phyloP scores from a whole-genome alignment of 164 flowering plant genomes.

The Cinnamomum micranthum region DNA sequence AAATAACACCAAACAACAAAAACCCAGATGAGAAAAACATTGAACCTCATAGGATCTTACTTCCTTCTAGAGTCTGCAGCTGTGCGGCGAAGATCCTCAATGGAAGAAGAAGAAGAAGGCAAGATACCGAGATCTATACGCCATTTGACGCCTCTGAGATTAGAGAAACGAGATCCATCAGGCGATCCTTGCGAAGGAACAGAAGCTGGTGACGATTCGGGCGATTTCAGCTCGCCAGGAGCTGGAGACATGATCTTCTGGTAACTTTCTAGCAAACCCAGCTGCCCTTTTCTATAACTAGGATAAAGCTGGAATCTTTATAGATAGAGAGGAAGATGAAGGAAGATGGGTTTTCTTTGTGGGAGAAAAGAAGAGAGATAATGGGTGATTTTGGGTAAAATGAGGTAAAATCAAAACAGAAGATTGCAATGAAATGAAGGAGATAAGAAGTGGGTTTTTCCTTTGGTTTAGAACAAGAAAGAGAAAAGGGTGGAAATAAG shows the following conservation, averaged over 20 bases:
- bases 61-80: slow-evolving; percentile 83
- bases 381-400: too few species aligned
- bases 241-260: slow-evolving; percentile 14
- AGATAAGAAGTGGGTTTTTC: too few species aligned
- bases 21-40: background rate
- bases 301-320: background rate
- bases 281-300: background rate
- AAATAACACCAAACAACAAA: background rate
- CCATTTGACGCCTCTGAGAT: slow-evolving; percentile 85
- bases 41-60: slow-evolving; percentile 23
- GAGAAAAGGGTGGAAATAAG: too few species aligned
- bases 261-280: background rate
- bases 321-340: background rate
- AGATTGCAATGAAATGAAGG: too few species aligned
- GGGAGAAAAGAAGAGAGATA: too few species aligned
- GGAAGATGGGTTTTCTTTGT: too few species aligned
- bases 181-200: slow-evolving; percentile 51
- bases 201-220: background rate
- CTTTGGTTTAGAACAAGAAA: too few species aligned
- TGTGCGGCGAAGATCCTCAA: slow-evolving; percentile 79
- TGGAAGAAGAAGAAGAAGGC: slow-evolving; percentile 52
- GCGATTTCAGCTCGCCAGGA: slow-evolving; percentile 1
- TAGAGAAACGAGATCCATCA: slow-evolving; percentile 23
- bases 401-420: too few species aligned
- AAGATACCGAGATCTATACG: slow-evolving; percentile 81